Percentiles rank a stretch among this genome's conserved stretches.
Conservation (phyloP, 2,329 filamentous ascomycete genomes). For the Dichotomopilus funicola region DNA sequence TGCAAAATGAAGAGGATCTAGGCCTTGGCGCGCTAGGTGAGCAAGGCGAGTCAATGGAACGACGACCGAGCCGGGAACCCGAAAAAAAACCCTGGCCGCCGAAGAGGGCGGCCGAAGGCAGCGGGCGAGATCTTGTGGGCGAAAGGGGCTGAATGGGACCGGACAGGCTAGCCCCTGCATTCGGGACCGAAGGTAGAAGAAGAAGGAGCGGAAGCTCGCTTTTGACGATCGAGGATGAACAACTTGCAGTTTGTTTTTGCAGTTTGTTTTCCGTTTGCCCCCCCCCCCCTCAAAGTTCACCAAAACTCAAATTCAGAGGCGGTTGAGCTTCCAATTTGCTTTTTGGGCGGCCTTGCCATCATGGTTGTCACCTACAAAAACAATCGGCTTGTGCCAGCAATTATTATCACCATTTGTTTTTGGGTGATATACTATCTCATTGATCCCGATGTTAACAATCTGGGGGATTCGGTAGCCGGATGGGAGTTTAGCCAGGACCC, state of each 20-base stretch:
- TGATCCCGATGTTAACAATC: conserved; percentile 7
- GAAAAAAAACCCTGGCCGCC: too few relatives aligned
- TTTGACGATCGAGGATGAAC: too few relatives aligned
- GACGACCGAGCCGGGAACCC: neutral
- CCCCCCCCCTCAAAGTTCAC: too few relatives aligned
- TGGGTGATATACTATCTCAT: conserved; percentile 8
- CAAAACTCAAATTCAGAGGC: neutral
- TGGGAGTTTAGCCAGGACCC: neutral
- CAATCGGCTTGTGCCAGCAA: conserved; percentile 11
- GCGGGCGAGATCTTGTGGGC: too few relatives aligned
- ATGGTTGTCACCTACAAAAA: conserved; percentile 15
- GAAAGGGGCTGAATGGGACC: too few relatives aligned
- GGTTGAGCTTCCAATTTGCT: neutral
- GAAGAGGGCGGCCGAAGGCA: too few relatives aligned
- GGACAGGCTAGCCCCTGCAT: neutral
- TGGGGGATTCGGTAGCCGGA: neutral
- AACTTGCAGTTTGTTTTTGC: too few relatives aligned
- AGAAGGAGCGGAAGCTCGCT: too few relatives aligned
- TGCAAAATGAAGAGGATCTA: neutral
- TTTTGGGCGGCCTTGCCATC: neutral
- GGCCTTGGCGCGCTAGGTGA: neutral
- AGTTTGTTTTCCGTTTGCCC: too few relatives aligned
- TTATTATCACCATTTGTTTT: conserved; percentile 9
- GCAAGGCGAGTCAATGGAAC: neutral
- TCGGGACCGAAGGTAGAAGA: neutral